These are phyloP conservation scores for Sungouiozyma intestinalis DNA, from an alignment of 805 yeast genomes.

Conservation along the genomic window DNA sequence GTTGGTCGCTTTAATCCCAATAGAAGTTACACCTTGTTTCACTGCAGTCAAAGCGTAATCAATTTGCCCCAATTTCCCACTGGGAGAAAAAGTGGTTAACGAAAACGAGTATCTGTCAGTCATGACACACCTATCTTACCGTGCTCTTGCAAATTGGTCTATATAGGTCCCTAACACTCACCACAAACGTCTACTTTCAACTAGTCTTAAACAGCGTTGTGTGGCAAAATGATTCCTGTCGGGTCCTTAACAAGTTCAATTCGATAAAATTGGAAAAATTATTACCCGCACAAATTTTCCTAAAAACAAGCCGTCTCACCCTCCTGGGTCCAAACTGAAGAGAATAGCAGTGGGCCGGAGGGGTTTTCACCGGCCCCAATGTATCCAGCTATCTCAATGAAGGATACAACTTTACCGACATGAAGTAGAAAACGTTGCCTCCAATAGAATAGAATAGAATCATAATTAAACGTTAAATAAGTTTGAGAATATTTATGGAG, in stretches of 20 bases:
- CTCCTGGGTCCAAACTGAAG: too few species aligned
- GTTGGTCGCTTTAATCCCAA: conserved; percentile 89
- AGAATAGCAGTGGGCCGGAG: too few species aligned
- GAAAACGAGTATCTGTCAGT: conserved; percentile 98
- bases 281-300: background rate
- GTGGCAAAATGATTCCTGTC: background rate
- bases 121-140: conserved; percentile 36
- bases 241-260: background rate
- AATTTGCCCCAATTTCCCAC: conserved; percentile 95
- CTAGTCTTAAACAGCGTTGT: background rate
- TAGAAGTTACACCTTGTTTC: conserved; percentile 93
- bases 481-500: background rate
- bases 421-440: too few species aligned
- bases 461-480: background rate
- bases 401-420: too few species aligned
- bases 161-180: too few species aligned
- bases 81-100: conserved; percentile 93
- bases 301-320: background rate
- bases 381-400: too few species aligned
- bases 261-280: background rate
- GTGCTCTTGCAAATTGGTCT: background rate
- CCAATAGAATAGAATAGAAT: background rate
- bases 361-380: too few species aligned
- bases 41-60: conserved; percentile 97
- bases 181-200: too few species aligned